phyloP scores from a whole-genome alignment of 2,329 filamentous ascomycete genomes.

The Tolypocladium pustulatum region DNA sequence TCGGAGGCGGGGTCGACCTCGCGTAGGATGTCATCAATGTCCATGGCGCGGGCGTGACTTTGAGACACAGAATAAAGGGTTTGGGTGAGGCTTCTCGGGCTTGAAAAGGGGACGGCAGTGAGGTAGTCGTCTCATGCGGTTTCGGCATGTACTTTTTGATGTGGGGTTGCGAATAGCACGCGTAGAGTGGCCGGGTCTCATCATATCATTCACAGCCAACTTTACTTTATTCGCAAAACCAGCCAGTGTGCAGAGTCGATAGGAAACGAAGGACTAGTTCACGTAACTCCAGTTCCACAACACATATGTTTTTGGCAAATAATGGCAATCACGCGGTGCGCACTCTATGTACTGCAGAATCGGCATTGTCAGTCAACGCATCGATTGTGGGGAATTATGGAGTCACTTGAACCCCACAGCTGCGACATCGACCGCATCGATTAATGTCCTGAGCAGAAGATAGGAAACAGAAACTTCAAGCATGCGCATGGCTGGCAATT shows the following conservation, averaged over 20 bases:
- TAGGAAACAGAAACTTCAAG: not conserved
- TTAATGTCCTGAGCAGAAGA: not conserved
- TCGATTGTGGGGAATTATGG: not conserved
- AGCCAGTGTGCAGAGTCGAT: not conserved
- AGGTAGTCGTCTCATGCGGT: not conserved
- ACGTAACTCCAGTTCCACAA: too few species aligned
- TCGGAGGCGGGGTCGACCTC: slow-evolving; percentile 55
- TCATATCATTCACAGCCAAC: not conserved
- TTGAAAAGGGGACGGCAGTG: not conserved
- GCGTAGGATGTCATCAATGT: slow-evolving; percentile 71
- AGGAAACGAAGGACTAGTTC: not conserved
- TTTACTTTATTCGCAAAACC: not conserved
- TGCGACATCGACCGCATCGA: not conserved
- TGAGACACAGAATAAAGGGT: not conserved
- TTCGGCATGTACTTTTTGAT: not conserved
- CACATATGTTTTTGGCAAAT: too few species aligned
- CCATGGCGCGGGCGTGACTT: slow-evolving; percentile 36
- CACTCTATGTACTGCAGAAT: not conserved
- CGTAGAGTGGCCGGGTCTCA: not conserved
- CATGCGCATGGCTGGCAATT: not conserved
- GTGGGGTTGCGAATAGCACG: not conserved
- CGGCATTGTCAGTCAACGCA: not conserved
- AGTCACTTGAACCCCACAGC: not conserved
- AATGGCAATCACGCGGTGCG: not conserved
- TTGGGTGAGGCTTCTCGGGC: not conserved